Evolutionary conservation across 2,329 filamentous ascomycete species (phyloP).

Genomic region (Xylaria sp.): DNA sequence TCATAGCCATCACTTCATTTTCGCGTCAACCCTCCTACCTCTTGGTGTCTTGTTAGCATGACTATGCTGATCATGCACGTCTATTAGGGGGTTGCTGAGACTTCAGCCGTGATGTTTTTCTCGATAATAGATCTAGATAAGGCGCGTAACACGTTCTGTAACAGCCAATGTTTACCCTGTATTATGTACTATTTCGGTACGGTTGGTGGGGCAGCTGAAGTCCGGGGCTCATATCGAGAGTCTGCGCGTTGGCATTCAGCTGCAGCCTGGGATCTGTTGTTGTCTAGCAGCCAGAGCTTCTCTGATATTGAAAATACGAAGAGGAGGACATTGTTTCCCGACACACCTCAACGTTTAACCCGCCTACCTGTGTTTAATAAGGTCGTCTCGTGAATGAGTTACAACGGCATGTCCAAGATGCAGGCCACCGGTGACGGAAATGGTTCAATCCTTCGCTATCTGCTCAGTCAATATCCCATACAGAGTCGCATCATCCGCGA

Average conservation of each 20-base stretch:
- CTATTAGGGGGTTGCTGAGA: neutral
- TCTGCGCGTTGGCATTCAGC: neutral
- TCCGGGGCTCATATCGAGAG: neutral
- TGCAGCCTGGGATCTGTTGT: neutral
- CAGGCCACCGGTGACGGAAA: neutral
- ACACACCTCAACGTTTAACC: neutral
- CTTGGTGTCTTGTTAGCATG: no score
- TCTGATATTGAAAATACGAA: neutral
- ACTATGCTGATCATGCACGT: no score
- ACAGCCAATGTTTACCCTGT: no score
- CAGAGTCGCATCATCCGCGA: conserved; percentile 9
- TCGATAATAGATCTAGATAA: neutral
- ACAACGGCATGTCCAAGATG: neutral
- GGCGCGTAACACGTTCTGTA: neutral
- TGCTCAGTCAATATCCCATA: conserved; percentile 26
- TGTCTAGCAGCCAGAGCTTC: neutral
- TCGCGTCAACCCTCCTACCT: no score
- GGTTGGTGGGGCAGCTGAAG: neutral
- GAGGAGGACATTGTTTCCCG: neutral
- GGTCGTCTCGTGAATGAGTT: neutral
- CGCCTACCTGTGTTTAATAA: neutral
- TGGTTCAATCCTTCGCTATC: neutral
- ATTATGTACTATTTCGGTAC: neutral
- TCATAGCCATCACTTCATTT: neutral
- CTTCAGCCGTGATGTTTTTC: neutral